Conservation (phyloP, 768 basidiomycete species). For the Kwoniella sp. region DNA sequence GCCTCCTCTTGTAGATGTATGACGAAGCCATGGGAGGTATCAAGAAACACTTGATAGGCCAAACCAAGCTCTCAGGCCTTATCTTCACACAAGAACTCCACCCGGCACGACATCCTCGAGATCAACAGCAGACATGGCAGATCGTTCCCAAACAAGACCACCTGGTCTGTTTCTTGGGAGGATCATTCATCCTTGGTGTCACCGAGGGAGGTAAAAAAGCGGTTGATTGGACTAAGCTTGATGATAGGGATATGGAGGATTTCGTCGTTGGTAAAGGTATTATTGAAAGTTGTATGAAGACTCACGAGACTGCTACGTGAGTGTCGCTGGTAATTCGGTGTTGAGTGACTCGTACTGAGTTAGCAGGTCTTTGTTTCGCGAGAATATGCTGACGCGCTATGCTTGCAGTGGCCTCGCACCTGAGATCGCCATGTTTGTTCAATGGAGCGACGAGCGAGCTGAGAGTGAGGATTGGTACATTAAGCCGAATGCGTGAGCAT, state of each 20-base stretch:
- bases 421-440: constrained; percentile 84
- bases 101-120: constrained; percentile 60
- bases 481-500: constrained; percentile 59
- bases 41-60: constrained; percentile 70
- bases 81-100: constrained; percentile 80
- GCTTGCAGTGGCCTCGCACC: constrained; percentile 72
- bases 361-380: background rate
- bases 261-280: constrained; percentile 80
- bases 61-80: constrained; percentile 64
- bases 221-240: constrained; percentile 62
- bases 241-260: constrained; percentile 68
- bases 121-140: constrained; percentile 61
- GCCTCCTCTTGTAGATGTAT: constrained; percentile 69
- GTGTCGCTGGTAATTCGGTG: constrained; percentile 40
- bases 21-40: constrained; percentile 80
- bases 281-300: constrained; percentile 74
- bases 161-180: constrained; percentile 91
- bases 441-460: constrained; percentile 53
- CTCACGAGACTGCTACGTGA: constrained; percentile 76
- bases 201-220: constrained; percentile 57
- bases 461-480: constrained; percentile 83
- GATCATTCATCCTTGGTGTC: constrained; percentile 86
- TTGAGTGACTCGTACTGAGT: background rate
- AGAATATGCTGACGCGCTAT: too few relatives aligned
- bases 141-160: constrained; percentile 89